Evolutionary conservation across 176 grass and related monocot genomes (phyloP).

Genomic region (Calamus simplicifolius): DNA sequence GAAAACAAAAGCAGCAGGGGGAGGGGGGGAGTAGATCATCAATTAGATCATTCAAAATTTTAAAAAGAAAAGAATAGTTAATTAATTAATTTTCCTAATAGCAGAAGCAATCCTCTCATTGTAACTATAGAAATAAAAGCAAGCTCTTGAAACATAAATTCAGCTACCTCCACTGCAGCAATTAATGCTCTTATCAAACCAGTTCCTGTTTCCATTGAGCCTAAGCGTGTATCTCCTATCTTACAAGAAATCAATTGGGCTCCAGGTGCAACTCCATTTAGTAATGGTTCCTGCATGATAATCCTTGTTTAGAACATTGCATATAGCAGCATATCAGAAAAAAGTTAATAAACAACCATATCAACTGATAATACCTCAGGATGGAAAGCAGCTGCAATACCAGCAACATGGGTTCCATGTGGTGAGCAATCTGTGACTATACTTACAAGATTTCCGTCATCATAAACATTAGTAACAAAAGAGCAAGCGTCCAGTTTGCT

Average conservation of each 20-base stretch:
- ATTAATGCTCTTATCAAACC: conserved; percentile 87
- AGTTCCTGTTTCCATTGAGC: conserved; percentile 99
- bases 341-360: conserved; percentile 19
- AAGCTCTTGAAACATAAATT: conserved; percentile 3
- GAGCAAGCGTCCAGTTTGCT: conserved; percentile 97
- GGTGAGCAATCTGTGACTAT: conserved; percentile 98
- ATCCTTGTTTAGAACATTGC: conserved; percentile 13
- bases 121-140: no score
- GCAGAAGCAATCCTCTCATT: no score
- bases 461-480: conserved; percentile 87
- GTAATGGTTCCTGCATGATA: conserved; percentile 65
- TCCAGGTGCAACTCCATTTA: conserved; percentile 94
- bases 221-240: conserved; percentile 94
- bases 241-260: conserved; percentile 97
- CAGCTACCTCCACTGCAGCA: conserved; percentile 81
- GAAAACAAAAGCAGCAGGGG: no score
- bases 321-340: background rate
- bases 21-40: no score
- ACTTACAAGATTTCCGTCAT: conserved; percentile 93
- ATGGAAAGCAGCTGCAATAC: conserved; percentile 93
- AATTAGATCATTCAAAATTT: no score
- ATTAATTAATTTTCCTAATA: no score
- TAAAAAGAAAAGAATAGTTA: no score
- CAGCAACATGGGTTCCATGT: conserved; percentile 94
- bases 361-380: conserved; percentile 46